These are phyloP conservation scores for Psidium guajava DNA, from an alignment of 345 rosid genomes.

Conservation along the genomic window DNA sequence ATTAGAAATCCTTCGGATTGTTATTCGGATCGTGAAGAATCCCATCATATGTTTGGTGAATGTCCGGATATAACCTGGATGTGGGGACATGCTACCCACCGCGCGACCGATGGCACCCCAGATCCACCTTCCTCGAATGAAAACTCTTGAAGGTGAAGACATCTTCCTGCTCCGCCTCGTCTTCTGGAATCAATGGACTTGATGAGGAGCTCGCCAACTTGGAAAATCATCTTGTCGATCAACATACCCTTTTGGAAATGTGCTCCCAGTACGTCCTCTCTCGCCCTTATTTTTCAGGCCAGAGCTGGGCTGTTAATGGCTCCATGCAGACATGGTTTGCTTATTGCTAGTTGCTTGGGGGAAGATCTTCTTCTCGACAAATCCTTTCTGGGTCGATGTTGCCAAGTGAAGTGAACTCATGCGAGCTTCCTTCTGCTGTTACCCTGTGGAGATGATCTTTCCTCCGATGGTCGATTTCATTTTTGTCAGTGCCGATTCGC, in stretches of 20 bases:
- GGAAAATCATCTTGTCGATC: slow-evolving; percentile 31
- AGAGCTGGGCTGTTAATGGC: slow-evolving; percentile 7
- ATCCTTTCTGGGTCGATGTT: slow-evolving; percentile 9
- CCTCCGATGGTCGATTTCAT: slow-evolving; percentile 10
- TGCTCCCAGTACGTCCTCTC: background rate
- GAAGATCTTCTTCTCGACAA: slow-evolving; percentile 19
- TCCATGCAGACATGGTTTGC: slow-evolving; percentile 21
- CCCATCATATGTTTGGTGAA: too few relatives aligned
- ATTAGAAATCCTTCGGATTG: too few relatives aligned
- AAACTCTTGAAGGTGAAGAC: slow-evolving; percentile 23
- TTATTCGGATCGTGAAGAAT: too few relatives aligned
- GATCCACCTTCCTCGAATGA: slow-evolving; percentile 24
- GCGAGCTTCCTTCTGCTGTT: too few relatives aligned
- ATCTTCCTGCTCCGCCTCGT: background rate
- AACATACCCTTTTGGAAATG: slow-evolving; percentile 14
- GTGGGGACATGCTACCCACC: too few relatives aligned
- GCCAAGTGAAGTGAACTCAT: too few relatives aligned
- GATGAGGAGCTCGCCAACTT: slow-evolving; percentile 35
- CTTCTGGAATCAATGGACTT: slow-evolving; percentile 31
- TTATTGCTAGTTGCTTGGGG: slow-evolving; percentile 15
- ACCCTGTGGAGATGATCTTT: too few relatives aligned
- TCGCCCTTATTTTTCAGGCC: background rate
- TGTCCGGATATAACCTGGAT: too few relatives aligned
- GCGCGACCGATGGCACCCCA: slow-evolving; percentile 6
- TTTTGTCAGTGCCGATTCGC: slow-evolving; percentile 19